Percentiles rank a stretch among this genome's conserved stretches.
Evolutionary conservation across 179 eudicot species (phyloP).

Genomic region (Beta corolliflora): DNA sequence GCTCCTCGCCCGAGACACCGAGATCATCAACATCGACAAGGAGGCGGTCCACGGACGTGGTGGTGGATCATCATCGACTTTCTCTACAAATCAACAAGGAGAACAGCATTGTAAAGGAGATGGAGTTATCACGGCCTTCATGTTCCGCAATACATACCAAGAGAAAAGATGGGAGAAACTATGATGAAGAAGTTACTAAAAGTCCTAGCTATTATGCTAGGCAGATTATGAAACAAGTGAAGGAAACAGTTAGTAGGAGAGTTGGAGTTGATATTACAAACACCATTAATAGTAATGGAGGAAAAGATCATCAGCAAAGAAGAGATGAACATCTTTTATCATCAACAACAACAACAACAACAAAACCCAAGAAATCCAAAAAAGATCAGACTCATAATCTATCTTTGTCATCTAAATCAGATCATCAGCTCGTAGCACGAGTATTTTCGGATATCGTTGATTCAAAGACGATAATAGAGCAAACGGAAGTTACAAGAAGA

Average conservation of each 20-base stretch:
- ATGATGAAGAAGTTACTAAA: slow-evolving; percentile 35
- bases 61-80: slow-evolving; percentile 50
- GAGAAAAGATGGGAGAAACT: slow-evolving; percentile 28
- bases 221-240: slow-evolving; percentile 70
- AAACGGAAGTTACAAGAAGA: slow-evolving; percentile 19
- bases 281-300: slow-evolving; percentile 9
- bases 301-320: slow-evolving; percentile 21
- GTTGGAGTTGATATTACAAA: slow-evolving; percentile 76
- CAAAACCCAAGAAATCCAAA: slow-evolving; percentile 40
- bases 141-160: slow-evolving; percentile 38
- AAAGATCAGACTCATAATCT: neutral
- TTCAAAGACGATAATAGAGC: neutral
- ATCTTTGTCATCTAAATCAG: neutral
- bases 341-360: neutral
- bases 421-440: neutral
- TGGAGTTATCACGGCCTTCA: slow-evolving; percentile 39
- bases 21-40: slow-evolving; percentile 40
- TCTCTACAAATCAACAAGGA: slow-evolving; percentile 76
- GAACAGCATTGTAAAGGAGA: slow-evolving; percentile 32
- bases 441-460: neutral
- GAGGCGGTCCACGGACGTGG: slow-evolving; percentile 45
- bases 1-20: slow-evolving; percentile 55
- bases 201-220: slow-evolving; percentile 60
- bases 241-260: slow-evolving; percentile 62
- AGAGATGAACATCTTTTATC: slow-evolving; percentile 48